Evolutionary conservation across 345 rosid genomes (phyloP).

Genomic region (Salix exigua): DNA sequence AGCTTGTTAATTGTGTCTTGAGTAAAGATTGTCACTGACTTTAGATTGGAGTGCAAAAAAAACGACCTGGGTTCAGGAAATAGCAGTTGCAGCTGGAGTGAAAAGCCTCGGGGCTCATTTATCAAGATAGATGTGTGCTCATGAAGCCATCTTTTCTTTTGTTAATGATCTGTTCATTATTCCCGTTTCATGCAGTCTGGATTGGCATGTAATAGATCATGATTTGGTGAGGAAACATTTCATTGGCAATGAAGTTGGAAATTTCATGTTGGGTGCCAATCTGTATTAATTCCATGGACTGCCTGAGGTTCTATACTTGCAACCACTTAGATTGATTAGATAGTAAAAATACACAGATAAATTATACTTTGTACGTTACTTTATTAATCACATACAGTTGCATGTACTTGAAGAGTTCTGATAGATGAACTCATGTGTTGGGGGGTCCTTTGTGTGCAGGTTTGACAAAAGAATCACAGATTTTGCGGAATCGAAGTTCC

Average conservation of each 20-base stretch:
- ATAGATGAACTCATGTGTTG: slow-evolving; percentile 3
- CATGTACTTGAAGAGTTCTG: background rate
- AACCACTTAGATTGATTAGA: background rate
- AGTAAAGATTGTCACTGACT: no score
- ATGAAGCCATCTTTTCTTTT: background rate
- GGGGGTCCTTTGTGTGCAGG: slow-evolving; percentile 42
- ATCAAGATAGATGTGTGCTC: background rate
- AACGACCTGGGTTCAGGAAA: background rate
- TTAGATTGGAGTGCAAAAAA: background rate
- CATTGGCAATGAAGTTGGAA: no score
- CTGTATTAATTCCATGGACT: background rate
- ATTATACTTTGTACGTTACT: background rate
- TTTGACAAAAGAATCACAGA: slow-evolving; percentile 98
- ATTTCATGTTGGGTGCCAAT: background rate
- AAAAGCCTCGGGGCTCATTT: background rate
- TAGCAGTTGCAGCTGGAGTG: background rate
- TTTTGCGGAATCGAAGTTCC: slow-evolving; percentile 89
- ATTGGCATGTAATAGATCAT: background rate
- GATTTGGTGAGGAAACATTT: background rate
- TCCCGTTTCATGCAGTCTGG: background rate
- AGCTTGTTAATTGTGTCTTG: no score
- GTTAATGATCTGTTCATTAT: background rate
- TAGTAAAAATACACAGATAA: background rate
- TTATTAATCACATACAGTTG: background rate
- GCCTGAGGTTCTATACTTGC: background rate